Base-by-base conservation (phyloP, 2,329 filamentous ascomycete species). In the Calonectria montana region DNA sequence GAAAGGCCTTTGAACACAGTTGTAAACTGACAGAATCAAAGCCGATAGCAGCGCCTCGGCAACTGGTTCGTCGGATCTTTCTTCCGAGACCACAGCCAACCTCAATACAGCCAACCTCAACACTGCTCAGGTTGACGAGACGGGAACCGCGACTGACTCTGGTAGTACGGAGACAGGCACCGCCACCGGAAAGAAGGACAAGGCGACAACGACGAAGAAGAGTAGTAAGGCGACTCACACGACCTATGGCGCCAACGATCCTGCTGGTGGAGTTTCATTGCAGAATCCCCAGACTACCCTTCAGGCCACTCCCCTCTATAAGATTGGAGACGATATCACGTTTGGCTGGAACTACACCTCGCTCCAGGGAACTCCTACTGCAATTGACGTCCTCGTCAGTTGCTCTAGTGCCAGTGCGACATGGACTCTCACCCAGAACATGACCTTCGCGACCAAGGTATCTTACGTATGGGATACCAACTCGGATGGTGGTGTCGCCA, bases 271-370 rank as follows among this genome's bases (percentile, higher is more conserved):
- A 65, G 85, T 91, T 43, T 83, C 84, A 57, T 88, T 92, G 84
- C 75, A 88, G 53, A 87, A 85, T 2, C 91, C 91, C 1, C 83
- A 85, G 45, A 81, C 84, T 8, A 85, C 84, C 3, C 79, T 82
- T 5, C 82, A 83, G 13, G 84, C 85, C 29, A 84, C 86, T 12
- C 84, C 87, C 70, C 85, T 91, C 47, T 92, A 89, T 86, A 90
- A 90, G 78, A 90, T 92, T 72, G 88, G 89, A 72, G 87, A 91
- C 78, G 84, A 84, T 53, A 84, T 92, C 50, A 92, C 90, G 16
- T 91, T 89, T 82, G 87, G 83, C 57, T 93, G 91, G 90, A 92
- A 92, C 83, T 93, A 92, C 84, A 93, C 91, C 4, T 88, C 87
- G 53, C 81, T 93, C 35, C 84, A 86, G 67, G 89, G 84, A 29